These are phyloP conservation scores for Marsdenia floribunda DNA, from an alignment of 257 asterid species.

Conservation along the genomic window DNA sequence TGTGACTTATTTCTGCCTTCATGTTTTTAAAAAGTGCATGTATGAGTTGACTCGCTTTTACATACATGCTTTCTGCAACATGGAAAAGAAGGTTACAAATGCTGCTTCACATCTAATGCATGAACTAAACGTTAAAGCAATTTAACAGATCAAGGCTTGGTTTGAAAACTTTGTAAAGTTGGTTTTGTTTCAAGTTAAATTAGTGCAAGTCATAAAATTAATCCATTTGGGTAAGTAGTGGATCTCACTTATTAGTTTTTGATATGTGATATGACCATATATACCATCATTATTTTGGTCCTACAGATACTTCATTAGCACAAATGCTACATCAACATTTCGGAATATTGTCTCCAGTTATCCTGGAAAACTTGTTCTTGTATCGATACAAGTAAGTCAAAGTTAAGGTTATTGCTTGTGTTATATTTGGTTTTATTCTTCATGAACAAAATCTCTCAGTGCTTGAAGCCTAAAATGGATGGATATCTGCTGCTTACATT, in stretches of 20 bases:
- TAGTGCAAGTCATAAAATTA: background rate
- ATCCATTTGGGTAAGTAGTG: background rate
- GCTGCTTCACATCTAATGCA: background rate
- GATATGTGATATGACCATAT: background rate
- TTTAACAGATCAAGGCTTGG: background rate
- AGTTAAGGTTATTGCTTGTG: conserved; percentile 2
- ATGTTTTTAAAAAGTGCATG: no score
- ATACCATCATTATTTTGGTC: conserved; percentile 6
- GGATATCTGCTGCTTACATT: background rate
- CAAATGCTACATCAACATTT: conserved; percentile 87
- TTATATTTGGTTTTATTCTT: background rate
- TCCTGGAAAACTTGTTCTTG: conserved; percentile 76
- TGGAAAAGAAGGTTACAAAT: background rate
- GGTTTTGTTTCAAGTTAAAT: background rate
- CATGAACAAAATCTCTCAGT: background rate
- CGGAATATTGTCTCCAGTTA: conserved; percentile 70
- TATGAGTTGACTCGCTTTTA: no score
- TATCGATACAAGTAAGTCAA: conserved; percentile 66
- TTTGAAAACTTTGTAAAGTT: background rate
- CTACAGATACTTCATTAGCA: conserved; percentile 63
- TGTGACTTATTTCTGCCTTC: background rate
- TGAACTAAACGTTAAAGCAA: background rate
- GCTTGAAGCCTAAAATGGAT: background rate
- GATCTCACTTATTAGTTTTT: background rate
- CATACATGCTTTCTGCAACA: background rate